A percentile compares a stretch with the other conserved stretches of the same genome.
phyloP scores from a whole-genome alignment of 768 basidiomycete genomes.

The Boletus eberwhitei region DNA sequence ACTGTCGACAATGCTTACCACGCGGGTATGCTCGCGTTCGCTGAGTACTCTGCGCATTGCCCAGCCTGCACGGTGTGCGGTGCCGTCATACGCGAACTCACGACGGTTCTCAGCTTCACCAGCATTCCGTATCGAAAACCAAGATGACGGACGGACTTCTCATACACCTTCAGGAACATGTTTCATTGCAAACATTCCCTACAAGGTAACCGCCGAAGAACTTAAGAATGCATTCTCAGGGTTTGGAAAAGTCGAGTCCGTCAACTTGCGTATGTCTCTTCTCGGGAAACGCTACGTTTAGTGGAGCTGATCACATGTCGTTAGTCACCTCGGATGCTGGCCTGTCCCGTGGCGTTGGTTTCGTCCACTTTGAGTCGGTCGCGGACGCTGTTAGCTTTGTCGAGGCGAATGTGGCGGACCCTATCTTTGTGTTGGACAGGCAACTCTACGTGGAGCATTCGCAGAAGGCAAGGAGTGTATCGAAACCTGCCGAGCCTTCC shows the following conservation, averaged over 20 bases:
- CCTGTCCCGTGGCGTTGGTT: constrained; percentile 41
- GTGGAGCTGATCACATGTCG: neutral
- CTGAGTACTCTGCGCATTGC: constrained; percentile 8
- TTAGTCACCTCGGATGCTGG: constrained; percentile 33
- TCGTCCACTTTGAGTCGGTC: constrained; percentile 39
- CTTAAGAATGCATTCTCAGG: constrained; percentile 39
- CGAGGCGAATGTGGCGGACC: constrained; percentile 39
- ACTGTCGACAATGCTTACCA: constrained; percentile 6
- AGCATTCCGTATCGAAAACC: constrained; percentile 2
- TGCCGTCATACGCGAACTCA: neutral
- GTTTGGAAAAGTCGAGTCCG: constrained; percentile 39
- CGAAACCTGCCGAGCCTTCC: constrained; percentile 18
- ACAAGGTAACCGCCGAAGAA: constrained; percentile 37
- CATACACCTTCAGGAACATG: constrained; percentile 36
- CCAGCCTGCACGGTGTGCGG: neutral
- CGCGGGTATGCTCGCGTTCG: constrained; percentile 14
- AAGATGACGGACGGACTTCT: neutral
- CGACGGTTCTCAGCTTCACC: constrained; percentile 22
- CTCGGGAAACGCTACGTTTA: neutral
- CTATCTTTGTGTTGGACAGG: constrained; percentile 47
- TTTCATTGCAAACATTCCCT: constrained; percentile 57
- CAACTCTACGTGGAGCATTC: constrained; percentile 44
- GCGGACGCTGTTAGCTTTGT: constrained; percentile 38
- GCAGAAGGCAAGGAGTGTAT: neutral
- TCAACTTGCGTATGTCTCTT: constrained; percentile 41